These are phyloP conservation scores for Trichoderma semiorbis DNA, from an alignment of 2,329 filamentous ascomycete genomes.

Conservation along the genomic window DNA sequence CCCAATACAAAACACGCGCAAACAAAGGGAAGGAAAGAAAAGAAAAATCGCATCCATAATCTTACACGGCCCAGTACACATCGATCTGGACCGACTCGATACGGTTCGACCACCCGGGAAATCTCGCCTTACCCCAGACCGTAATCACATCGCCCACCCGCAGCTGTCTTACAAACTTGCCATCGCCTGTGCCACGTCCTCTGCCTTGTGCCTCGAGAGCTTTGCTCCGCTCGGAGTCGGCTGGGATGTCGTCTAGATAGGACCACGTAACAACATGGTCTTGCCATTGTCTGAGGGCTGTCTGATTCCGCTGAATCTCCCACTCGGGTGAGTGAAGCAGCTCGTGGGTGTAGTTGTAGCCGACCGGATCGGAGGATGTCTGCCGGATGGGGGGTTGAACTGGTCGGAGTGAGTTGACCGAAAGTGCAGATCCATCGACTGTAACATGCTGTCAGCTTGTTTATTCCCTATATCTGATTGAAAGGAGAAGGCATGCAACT, in stretches of 20 bases:
- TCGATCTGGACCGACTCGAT: slow-evolving; percentile 50
- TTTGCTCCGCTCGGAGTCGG: slow-evolving; percentile 39
- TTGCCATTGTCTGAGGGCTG: slow-evolving; percentile 32
- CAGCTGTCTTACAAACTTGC: slow-evolving; percentile 53
- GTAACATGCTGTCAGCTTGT: neutral
- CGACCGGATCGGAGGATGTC: slow-evolving; percentile 17
- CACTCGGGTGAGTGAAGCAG: slow-evolving; percentile 35
- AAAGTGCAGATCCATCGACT: slow-evolving; percentile 23
- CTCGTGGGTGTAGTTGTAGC: slow-evolving; percentile 36
- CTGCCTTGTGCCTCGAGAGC: slow-evolving; percentile 43
- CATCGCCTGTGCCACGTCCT: slow-evolving; percentile 48
- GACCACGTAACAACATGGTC: slow-evolving; percentile 53
- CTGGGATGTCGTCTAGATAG: slow-evolving; percentile 46
- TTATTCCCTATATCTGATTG: neutral
- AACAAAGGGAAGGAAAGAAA: neutral
- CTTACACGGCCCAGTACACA: slow-evolving; percentile 54
- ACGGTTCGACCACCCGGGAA: slow-evolving; percentile 51
- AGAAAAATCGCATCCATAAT: neutral
- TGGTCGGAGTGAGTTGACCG: slow-evolving; percentile 34
- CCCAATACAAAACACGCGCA: neutral
- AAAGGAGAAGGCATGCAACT: neutral
- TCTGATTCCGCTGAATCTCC: slow-evolving; percentile 48
- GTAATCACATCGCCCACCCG: slow-evolving; percentile 60
- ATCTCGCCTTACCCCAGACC: slow-evolving; percentile 58
- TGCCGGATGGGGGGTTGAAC: slow-evolving; percentile 32